A percentile compares a stretch with the other conserved stretches of the same genome.
Evolutionary conservation across 176 grass and related monocot genomes (phyloP).

Genomic region (Hyparrhenia diplandra): DNA sequence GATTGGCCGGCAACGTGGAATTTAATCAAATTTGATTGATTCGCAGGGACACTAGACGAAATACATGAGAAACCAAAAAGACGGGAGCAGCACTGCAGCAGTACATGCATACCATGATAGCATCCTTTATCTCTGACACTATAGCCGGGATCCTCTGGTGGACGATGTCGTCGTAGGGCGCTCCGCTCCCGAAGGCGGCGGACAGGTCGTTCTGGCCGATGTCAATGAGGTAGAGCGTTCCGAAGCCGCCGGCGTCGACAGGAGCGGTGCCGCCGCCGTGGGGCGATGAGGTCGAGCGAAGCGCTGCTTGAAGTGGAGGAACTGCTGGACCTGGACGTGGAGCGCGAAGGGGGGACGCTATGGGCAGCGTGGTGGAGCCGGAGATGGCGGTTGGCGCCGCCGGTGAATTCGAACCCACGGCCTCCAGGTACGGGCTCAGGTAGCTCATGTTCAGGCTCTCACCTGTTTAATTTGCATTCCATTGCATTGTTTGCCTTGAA

Average conservation of each 20-base stretch:
- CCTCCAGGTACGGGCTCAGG: constrained; percentile 73
- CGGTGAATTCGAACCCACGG: constrained; percentile 55
- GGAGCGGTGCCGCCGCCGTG: constrained; percentile 4
- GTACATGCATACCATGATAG: constrained; percentile 22
- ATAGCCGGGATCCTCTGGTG: constrained; percentile 33
- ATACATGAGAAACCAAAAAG: too few species aligned
- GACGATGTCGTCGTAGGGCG: constrained; percentile 40
- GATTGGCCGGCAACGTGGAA: too few species aligned
- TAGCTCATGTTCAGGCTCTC: constrained; percentile 64
- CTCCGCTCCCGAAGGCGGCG: not conserved
- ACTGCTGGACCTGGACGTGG: constrained; percentile 64
- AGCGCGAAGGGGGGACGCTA: constrained; percentile 46
- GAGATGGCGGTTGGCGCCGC: constrained; percentile 59
- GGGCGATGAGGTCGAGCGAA: constrained; percentile 45
- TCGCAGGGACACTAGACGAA: too few species aligned
- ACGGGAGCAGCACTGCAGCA: too few species aligned
- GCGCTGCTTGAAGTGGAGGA: constrained; percentile 56
- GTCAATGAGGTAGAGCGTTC: constrained; percentile 65
- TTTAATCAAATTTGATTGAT: too few species aligned
- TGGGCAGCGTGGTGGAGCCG: constrained; percentile 43
- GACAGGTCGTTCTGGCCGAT: constrained; percentile 73
- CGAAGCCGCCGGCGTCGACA: constrained; percentile 39
- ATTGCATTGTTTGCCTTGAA: too few species aligned
- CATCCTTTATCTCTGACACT: constrained; percentile 48
- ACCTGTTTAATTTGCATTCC: constrained; percentile 1